Evolutionary conservation across 176 grass and related monocot species (phyloP).

Genomic region (Lolium multiflorum): DNA sequence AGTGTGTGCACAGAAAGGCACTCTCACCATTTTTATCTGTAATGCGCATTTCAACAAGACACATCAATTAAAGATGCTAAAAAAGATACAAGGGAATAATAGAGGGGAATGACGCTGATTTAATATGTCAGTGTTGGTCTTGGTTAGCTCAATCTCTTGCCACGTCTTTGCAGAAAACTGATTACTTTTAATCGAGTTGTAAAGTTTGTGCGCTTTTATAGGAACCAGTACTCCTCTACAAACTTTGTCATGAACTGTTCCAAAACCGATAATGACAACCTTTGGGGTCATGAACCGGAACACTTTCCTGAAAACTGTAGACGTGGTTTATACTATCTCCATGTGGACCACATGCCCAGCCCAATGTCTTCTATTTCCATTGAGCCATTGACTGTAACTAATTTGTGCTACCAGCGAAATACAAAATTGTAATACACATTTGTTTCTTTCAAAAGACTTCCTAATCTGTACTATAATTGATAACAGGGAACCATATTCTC

Average conservation of each 20-base stretch:
- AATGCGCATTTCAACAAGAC: not conserved
- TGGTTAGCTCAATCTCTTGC: constrained; percentile 9
- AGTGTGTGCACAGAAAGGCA: not conserved
- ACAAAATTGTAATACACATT: not conserved
- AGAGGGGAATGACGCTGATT: not conserved
- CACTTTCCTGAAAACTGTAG: not conserved
- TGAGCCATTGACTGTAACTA: not conserved
- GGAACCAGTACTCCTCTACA: not conserved
- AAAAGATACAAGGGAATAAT: constrained; percentile 2
- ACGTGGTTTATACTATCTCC: not conserved
- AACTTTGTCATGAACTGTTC: not conserved
- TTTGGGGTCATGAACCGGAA: not conserved
- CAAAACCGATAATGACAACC: not conserved
- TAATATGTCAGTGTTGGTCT: not conserved
- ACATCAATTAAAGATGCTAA: not conserved
- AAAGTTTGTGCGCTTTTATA: not conserved
- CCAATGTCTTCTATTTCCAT: not conserved
- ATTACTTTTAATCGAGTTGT: not conserved
- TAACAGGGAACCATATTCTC: constrained; percentile 16
- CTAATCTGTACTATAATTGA: not conserved
- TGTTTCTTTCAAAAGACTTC: not conserved
- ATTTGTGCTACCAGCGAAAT: not conserved
- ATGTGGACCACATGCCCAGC: not conserved
- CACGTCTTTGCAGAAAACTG: not conserved
- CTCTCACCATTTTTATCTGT: not conserved